Conservation (phyloP, 805 yeast genomes). For the Starmerella vaccinii region DNA sequence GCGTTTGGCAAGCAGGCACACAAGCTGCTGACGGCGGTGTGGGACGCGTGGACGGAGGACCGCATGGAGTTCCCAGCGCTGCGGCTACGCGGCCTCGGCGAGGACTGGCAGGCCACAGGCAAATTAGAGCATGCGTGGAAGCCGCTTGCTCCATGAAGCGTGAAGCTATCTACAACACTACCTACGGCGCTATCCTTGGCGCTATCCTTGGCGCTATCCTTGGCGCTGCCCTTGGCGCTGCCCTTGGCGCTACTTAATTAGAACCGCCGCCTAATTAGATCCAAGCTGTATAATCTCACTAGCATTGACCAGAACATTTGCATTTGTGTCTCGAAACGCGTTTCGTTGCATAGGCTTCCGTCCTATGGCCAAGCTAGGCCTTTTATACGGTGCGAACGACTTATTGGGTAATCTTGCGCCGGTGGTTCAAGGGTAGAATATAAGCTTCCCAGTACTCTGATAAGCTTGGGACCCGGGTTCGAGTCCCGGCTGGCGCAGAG, state of each 20-base stretch:
- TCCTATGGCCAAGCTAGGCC: too few relatives aligned
- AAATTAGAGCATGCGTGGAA: slow-evolving; percentile 30
- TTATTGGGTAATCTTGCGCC: background rate
- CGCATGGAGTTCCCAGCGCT: slow-evolving; percentile 66
- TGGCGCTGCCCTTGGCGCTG: too few relatives aligned
- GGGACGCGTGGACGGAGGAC: slow-evolving; percentile 43
- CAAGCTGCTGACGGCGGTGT: slow-evolving; percentile 46
- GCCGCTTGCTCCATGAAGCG: slow-evolving; percentile 12
- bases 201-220: too few relatives aligned
- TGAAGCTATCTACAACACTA: background rate
- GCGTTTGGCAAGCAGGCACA: slow-evolving; percentile 60
- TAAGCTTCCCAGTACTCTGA: slow-evolving; percentile 2
- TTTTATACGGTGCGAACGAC: background rate
- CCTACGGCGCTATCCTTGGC: background rate
- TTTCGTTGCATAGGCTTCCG: too few relatives aligned
- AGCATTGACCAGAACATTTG: too few relatives aligned
- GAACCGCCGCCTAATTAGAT: too few relatives aligned
- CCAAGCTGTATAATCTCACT: too few relatives aligned
- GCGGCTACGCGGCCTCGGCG: slow-evolving; percentile 63
- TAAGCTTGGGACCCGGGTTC: slow-evolving; percentile 7
- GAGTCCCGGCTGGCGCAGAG: slow-evolving; percentile 3
- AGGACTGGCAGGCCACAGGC: slow-evolving; percentile 55
- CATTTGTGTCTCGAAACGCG: too few relatives aligned
- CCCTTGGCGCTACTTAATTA: too few relatives aligned
- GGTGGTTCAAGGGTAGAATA: slow-evolving; percentile 1